These are phyloP conservation scores for Oryza longistaminata DNA, from an alignment of 176 grass and related monocot species.

Conservation along the genomic window DNA sequence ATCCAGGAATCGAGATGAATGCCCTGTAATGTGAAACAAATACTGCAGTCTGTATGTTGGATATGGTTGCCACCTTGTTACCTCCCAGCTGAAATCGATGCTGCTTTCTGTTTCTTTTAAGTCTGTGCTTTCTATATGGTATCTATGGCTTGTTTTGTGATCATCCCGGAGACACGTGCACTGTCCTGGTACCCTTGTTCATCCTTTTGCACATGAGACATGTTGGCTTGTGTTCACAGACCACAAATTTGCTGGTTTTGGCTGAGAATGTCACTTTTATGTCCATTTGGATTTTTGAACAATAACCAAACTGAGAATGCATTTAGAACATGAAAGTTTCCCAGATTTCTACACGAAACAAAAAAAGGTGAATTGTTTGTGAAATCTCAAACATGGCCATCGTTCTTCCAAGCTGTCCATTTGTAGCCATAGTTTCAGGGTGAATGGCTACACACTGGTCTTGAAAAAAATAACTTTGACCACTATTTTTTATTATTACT, in stretches of 20 bases:
- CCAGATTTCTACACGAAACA: not conserved
- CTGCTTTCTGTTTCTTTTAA: not conserved
- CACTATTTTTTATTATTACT: no score
- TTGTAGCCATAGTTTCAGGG: not conserved
- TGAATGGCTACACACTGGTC: no score
- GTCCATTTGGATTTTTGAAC: not conserved
- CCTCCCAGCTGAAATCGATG: no score
- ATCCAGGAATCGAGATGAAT: constrained; percentile 9
- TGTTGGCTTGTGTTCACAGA: not conserved
- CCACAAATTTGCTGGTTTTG: not conserved
- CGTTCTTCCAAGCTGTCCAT: not conserved
- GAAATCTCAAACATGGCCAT: not conserved
- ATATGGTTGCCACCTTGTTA: not conserved
- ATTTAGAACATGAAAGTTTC: no score
- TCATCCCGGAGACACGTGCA: not conserved
- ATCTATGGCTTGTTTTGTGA: not conserved
- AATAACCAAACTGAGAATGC: not conserved
- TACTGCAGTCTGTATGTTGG: not conserved
- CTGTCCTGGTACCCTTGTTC: not conserved
- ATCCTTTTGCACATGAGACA: not conserved
- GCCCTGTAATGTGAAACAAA: not conserved
- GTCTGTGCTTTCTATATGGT: not conserved
- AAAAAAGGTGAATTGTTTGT: not conserved
- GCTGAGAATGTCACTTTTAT: not conserved
- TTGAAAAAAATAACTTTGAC: no score